These are phyloP conservation scores for Mariannaea sp. DNA, from an alignment of 2,329 filamentous ascomycete genomes.

Conservation along the genomic window DNA sequence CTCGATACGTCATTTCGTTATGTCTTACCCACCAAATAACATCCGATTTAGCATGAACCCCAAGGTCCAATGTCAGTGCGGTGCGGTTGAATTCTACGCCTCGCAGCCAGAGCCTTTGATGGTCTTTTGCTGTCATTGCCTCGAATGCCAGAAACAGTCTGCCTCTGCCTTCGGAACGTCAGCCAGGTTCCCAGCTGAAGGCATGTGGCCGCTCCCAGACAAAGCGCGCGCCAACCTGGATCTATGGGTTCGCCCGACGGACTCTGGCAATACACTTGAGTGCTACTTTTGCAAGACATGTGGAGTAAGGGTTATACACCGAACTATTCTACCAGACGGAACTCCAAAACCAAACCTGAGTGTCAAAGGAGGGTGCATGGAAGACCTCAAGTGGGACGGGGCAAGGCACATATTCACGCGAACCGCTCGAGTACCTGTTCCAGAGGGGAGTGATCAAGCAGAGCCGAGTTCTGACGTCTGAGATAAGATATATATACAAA, in stretches of 20 bases:
- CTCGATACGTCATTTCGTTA: neutral
- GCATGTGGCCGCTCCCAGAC: slow-evolving; percentile 47
- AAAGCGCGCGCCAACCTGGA: slow-evolving; percentile 41
- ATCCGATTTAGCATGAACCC: slow-evolving; percentile 29
- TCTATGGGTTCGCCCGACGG: slow-evolving; percentile 46
- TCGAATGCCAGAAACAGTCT: slow-evolving; percentile 51
- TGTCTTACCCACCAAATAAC: neutral
- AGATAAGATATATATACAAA: neutral
- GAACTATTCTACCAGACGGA: slow-evolving; percentile 46
- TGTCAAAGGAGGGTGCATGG: slow-evolving; percentile 53
- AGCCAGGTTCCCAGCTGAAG: slow-evolving; percentile 48
- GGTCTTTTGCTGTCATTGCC: slow-evolving; percentile 53
- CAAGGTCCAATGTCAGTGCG: slow-evolving; percentile 47
- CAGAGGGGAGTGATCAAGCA: slow-evolving; percentile 40
- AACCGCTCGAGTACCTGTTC: slow-evolving; percentile 51
- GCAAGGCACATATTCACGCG: slow-evolving; percentile 53
- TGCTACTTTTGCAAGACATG: slow-evolving; percentile 51
- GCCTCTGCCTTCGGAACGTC: slow-evolving; percentile 53
- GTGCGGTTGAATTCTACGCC: slow-evolving; percentile 43
- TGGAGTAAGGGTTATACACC: slow-evolving; percentile 55
- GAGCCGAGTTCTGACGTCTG: slow-evolving; percentile 18
- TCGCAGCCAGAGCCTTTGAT: slow-evolving; percentile 42
- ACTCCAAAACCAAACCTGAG: slow-evolving; percentile 44
- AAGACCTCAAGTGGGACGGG: slow-evolving; percentile 47
- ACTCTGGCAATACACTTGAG: slow-evolving; percentile 48